phyloP scores from a whole-genome alignment of 2,329 filamentous ascomycete genomes.

The Alternaria alternata region DNA sequence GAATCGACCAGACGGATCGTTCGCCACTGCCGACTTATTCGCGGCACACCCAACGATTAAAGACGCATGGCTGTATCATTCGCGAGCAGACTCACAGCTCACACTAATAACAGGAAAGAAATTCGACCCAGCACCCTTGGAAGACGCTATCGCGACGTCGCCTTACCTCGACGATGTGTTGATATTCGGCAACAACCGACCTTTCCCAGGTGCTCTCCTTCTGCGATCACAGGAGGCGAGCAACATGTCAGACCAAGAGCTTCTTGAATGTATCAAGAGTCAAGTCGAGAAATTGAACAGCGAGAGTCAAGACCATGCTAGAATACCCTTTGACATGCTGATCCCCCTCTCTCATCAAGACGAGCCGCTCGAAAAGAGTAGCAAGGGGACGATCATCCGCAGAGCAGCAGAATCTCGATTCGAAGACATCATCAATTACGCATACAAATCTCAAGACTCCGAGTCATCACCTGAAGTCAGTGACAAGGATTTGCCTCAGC shows the following conservation, averaged over 20 bases:
- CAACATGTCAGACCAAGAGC: conserved; percentile 43
- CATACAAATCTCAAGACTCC: conserved; percentile 52
- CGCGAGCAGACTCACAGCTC: conserved; percentile 68
- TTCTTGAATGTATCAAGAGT: conserved; percentile 56
- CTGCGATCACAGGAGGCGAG: conserved; percentile 53
- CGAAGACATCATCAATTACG: conserved; percentile 54
- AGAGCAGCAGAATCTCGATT: conserved; percentile 61
- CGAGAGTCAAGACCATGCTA: conserved; percentile 60
- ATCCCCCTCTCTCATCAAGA: conserved; percentile 53
- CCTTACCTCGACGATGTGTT: conserved; percentile 62
- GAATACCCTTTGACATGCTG: conserved; percentile 61
- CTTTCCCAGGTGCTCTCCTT: conserved; percentile 65
- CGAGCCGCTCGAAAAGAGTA: conserved; percentile 63
- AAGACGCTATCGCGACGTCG: conserved; percentile 62
- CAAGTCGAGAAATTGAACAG: conserved; percentile 59
- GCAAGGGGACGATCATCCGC: conserved; percentile 68
- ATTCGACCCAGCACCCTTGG: conserved; percentile 70
- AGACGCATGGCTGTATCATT: conserved; percentile 69
- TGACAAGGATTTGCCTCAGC: conserved; percentile 38
- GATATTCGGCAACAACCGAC: conserved; percentile 67
- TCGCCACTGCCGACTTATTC: conserved; percentile 71
- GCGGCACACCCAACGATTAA: conserved; percentile 60
- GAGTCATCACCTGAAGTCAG: conserved; percentile 24
- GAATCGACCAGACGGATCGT: conserved; percentile 68
- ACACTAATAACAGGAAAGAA: conserved; percentile 73